Evolutionary conservation across 352 stramenopile species (phyloP).

Genomic region (Pythium coloratum): DNA sequence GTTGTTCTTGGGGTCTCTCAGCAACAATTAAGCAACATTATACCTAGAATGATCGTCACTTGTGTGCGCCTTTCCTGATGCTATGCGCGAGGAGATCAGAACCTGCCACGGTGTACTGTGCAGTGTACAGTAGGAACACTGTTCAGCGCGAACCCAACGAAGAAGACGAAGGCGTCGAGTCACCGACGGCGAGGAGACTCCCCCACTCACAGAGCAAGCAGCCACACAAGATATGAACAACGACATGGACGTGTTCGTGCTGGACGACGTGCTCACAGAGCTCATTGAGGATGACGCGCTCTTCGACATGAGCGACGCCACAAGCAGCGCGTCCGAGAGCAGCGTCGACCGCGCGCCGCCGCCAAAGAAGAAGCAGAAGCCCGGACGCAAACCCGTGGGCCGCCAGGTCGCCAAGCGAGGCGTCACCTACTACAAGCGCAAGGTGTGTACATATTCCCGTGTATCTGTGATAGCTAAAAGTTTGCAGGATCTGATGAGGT

Average conservation of each 20-base stretch:
- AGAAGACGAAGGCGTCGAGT: too few relatives aligned
- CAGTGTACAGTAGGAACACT: too few relatives aligned
- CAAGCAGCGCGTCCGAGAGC: background rate
- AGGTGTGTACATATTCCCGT: background rate
- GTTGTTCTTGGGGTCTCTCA: background rate
- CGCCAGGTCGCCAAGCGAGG: background rate
- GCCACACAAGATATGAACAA: background rate
- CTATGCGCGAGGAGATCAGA: background rate
- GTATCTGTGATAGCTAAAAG: background rate
- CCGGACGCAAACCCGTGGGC: background rate
- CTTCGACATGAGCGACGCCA: background rate
- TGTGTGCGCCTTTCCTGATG: background rate
- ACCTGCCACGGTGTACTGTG: too few relatives aligned
- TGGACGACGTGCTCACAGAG: background rate
- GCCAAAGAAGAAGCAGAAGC: background rate
- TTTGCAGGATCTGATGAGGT: background rate
- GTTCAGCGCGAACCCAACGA: too few relatives aligned
- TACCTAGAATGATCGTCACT: background rate
- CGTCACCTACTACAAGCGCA: constrained; percentile 4
- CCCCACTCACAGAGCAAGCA: too few relatives aligned
- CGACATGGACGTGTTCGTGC: background rate
- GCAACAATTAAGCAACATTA: background rate
- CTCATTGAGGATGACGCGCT: background rate
- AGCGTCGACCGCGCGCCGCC: background rate
- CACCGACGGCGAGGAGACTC: too few relatives aligned